These are phyloP conservation scores for Zygosaccharomyces bailii DNA, from an alignment of 805 yeast species.

Conservation along the genomic window DNA sequence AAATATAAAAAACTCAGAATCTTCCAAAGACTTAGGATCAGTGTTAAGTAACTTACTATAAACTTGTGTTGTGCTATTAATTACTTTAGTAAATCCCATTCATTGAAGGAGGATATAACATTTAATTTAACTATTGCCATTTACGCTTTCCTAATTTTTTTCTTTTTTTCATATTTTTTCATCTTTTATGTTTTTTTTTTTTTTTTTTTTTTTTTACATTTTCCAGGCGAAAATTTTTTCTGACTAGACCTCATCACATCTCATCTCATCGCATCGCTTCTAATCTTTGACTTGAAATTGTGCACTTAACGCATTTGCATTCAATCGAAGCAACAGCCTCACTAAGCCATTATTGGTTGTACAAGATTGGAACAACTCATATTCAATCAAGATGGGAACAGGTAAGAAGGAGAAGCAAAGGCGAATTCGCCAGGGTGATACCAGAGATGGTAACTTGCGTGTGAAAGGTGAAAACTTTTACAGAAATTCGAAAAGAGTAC, in stretches of 20 bases:
- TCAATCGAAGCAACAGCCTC: background rate
- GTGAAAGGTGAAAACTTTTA: slow-evolving; percentile 97
- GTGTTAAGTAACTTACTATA: slow-evolving; percentile 55
- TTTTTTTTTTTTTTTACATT: slow-evolving; percentile 6
- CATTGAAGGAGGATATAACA: too few relatives aligned
- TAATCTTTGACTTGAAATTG: background rate
- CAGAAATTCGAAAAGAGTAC: slow-evolving; percentile 88
- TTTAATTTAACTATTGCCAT: too few relatives aligned
- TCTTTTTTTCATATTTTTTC: background rate
- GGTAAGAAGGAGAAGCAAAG: slow-evolving; percentile 89
- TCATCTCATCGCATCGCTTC: slow-evolving; percentile 19
- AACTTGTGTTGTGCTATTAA: too few relatives aligned
- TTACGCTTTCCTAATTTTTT: background rate
- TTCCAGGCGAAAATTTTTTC: slow-evolving; percentile 17
- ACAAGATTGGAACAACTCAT: background rate
- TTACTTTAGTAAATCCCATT: too few relatives aligned
- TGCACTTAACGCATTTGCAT: background rate
- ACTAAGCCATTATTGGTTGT: background rate
- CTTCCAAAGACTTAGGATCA: slow-evolving; percentile 39
- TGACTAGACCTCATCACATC: slow-evolving; percentile 20
- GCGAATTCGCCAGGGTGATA: slow-evolving; percentile 75
- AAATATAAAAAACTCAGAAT: slow-evolving; percentile 41
- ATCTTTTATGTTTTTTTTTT: background rate
- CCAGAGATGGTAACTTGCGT: slow-evolving; percentile 84
- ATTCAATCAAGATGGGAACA: slow-evolving; percentile 64